Conservation (phyloP, 2,329 filamentous ascomycete genomes). For the Kalaharituber pfeilii region DNA sequence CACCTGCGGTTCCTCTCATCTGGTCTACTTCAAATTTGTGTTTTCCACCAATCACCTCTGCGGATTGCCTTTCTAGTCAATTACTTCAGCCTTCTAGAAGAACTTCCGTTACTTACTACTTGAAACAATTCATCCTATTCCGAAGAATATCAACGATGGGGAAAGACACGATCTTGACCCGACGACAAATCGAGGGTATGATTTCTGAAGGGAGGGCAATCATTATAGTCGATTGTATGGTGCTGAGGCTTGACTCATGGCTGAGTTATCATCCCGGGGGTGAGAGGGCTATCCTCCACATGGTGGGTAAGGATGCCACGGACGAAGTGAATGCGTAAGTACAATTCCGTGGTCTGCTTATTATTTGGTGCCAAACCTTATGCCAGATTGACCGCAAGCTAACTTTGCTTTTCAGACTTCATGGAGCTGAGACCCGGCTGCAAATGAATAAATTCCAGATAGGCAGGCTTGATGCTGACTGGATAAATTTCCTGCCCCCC, state of each 20-base stretch:
- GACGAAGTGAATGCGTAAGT: constrained; percentile 80
- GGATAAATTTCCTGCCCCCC: constrained; percentile 77
- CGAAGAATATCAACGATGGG: constrained; percentile 13
- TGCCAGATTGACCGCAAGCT: constrained; percentile 5
- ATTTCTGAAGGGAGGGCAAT: constrained; percentile 69
- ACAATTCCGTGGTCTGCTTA: constrained; percentile 1
- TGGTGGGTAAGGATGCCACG: constrained; percentile 85
- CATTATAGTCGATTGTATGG: constrained; percentile 62
- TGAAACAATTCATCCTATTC: too few relatives aligned
- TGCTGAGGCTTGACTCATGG: constrained; percentile 80
- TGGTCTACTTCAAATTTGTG: too few relatives aligned
- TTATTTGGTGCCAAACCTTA: constrained; percentile 1
- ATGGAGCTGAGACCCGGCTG: constrained; percentile 58
- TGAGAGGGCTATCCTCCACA: constrained; percentile 75
- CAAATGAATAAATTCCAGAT: constrained; percentile 72
- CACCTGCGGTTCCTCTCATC: too few relatives aligned
- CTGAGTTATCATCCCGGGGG: constrained; percentile 81
- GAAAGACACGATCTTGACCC: constrained; percentile 33
- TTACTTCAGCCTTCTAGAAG: too few relatives aligned
- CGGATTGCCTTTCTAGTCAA: too few relatives aligned
- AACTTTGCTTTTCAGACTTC: constrained; percentile 40
- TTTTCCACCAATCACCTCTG: too few relatives aligned
- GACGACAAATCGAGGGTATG: constrained; percentile 55
- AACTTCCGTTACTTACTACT: too few relatives aligned
- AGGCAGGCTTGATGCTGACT: constrained; percentile 60